These are phyloP conservation scores for Pleodorina starrii DNA, from an alignment of 139 green algal genomes.

Conservation along the genomic window DNA sequence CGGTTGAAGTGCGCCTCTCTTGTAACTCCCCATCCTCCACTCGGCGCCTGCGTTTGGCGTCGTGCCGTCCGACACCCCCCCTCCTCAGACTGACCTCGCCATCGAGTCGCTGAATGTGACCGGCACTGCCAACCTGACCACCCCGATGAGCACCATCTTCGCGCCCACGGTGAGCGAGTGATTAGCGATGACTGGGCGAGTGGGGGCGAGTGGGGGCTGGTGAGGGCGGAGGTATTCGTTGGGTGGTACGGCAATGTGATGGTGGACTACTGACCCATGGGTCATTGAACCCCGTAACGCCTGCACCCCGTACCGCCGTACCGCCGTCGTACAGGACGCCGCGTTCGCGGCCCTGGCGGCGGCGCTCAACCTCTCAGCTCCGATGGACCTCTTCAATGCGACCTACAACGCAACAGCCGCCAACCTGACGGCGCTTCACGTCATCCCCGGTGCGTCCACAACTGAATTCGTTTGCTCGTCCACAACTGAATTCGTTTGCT, in stretches of 20 bases:
- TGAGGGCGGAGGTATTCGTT: no score
- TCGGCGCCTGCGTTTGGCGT: not conserved
- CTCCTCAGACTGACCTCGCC: slow-evolving; percentile 9
- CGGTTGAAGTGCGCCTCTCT: no score
- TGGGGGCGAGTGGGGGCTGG: no score
- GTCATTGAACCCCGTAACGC: no score
- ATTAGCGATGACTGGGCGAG: no score
- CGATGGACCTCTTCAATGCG: slow-evolving; percentile 41
- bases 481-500: no score
- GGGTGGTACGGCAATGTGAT: no score
- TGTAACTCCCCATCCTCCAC: no score
- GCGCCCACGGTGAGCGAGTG: slow-evolving; percentile 38
- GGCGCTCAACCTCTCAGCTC: not conserved
- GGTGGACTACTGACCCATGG: no score
- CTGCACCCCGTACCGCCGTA: no score
- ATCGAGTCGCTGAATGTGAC: slow-evolving; percentile 7
- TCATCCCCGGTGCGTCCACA: slow-evolving; percentile 26
- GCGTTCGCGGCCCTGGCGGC: not conserved
- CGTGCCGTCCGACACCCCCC: not conserved
- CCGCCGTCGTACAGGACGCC: slow-evolving; percentile 17
- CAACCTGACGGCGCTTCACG: slow-evolving; percentile 49
- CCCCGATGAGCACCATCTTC: slow-evolving; percentile 21
- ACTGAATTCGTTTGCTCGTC: no score
- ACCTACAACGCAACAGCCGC: slow-evolving; percentile 28
- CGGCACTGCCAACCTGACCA: not conserved